Evolutionary conservation across 2,329 filamentous ascomycete species (phyloP), one percentile per base, ranked within the genome.

Genomic region (Colletotrichum siamense): DNA sequence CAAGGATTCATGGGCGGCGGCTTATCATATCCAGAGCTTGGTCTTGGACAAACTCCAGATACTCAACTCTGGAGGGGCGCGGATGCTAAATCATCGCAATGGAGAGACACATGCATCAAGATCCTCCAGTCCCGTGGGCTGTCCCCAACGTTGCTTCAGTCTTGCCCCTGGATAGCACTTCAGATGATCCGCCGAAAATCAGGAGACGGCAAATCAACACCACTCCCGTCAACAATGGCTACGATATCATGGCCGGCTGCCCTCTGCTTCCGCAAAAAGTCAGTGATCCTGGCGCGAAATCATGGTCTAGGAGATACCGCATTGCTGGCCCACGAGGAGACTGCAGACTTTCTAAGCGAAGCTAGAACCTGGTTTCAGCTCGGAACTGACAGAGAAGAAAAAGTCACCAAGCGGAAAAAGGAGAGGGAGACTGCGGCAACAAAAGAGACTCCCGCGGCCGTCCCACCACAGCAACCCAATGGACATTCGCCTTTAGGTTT

Each of bases 161-260:
- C 84, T 65, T 86, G 87, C 62, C 81, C 86, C 5, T 92, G 90
- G 90, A 83, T 91, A 24, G 87, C 86, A 70, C 84, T 92, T 26
- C 85, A 89, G 69, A 86, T 90, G 39, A 83, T 88, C 34, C 87
- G 86, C 28, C 85, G 85, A 26, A 89, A 85, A 76, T 82, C 84
- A 12, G 82, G 84, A 65, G 88, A 90, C 71, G 82, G 84, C 7
- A 89, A 86, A 76, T 81, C 84, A 57, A 84, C 84, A 5, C 70
- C 77, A 22, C 84, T 86, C 3, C 77, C 83, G 44, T 74, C 81
- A n/a, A 82, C 81, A 12, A 77, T 84, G 4, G 81, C 84, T 4
- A 82, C 86, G 6, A 86, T 91, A 28, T 86, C 88, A 13, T 92
- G 91, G 91, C 91, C 91, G 55, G 86, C 88, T 3, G 84, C 84